phyloP scores from a whole-genome alignment of 345 rosid species.

The Aquilaria malaccensis region DNA sequence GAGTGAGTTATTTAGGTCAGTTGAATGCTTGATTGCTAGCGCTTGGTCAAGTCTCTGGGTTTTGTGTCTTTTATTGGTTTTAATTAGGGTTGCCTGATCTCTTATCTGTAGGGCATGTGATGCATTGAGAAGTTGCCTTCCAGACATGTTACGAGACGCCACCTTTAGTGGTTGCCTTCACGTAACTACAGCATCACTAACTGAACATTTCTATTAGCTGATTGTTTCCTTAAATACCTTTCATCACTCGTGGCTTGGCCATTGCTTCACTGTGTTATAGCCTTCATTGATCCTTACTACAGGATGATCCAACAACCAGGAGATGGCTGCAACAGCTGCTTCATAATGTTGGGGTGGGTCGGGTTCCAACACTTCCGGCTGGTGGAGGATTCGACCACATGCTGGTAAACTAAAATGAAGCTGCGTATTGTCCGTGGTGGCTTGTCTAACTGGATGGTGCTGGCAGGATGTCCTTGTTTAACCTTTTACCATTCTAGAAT shows the following conservation, averaged over 20 bases:
- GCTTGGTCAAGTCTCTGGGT: no score
- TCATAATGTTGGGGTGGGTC: constrained; percentile 57
- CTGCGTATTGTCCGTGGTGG: no score
- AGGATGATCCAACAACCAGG: constrained; percentile 95
- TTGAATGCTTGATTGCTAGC: no score
- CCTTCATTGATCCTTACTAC: not conserved
- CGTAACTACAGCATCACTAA: constrained; percentile 36
- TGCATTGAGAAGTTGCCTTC: constrained; percentile 79
- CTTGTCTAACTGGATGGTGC: no score
- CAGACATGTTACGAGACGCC: constrained; percentile 76
- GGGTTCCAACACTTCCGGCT: constrained; percentile 48
- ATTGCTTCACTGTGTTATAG: not conserved
- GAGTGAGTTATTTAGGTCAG: not conserved
- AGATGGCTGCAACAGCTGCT: constrained; percentile 94
- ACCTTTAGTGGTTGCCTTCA: constrained; percentile 73
- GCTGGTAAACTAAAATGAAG: constrained; percentile 38
- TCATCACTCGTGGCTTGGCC: no score
- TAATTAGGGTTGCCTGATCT: no score
- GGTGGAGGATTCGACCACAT: constrained; percentile 80
- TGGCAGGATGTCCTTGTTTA: no score
- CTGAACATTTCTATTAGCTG: no score
- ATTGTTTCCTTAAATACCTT: no score
- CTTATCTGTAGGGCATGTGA: constrained; percentile 61
- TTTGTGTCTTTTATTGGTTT: no score
- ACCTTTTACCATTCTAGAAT: no score